Evolutionary conservation across 179 eudicot species (phyloP).

Genomic region (Silene noctiflora): DNA sequence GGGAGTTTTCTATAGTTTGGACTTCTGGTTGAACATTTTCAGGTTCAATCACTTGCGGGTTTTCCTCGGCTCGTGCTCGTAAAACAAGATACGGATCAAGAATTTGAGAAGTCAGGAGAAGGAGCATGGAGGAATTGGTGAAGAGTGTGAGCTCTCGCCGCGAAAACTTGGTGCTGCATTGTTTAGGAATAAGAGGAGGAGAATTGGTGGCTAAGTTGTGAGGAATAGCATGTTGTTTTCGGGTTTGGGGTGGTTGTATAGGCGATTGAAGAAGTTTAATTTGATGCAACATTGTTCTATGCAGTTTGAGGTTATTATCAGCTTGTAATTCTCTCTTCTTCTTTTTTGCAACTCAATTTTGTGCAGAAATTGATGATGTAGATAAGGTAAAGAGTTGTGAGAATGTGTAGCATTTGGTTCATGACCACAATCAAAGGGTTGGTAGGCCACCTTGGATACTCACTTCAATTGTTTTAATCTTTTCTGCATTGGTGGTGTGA

Average conservation of each 20-base stretch:
- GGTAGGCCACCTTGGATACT: constrained; percentile 30
- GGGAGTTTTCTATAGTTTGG: constrained; percentile 21
- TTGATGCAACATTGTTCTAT: constrained; percentile 37
- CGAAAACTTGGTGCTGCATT: constrained; percentile 37
- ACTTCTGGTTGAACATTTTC: neutral
- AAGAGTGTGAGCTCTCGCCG: constrained; percentile 59
- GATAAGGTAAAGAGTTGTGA: constrained; percentile 29
- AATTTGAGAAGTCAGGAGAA: constrained; percentile 45
- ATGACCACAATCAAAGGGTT: constrained; percentile 26
- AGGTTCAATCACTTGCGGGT: constrained; percentile 5
- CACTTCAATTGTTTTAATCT: neutral
- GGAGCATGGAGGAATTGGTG: constrained; percentile 48
- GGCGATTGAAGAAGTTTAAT: constrained; percentile 38
- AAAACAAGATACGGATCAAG: constrained; percentile 23
- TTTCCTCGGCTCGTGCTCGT: constrained; percentile 34
- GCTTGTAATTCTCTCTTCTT: neutral
- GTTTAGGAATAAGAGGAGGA: constrained; percentile 29
- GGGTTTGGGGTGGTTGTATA: constrained; percentile 30
- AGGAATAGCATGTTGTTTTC: constrained; percentile 19
- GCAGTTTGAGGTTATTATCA: neutral
- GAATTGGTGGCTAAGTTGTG: constrained; percentile 19
- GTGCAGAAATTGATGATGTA: constrained; percentile 14
- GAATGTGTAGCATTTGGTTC: neutral
- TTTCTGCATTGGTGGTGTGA: neutral
- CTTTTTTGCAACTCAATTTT: too few relatives aligned